Percentiles rank a stretch among this genome's conserved stretches.
Evolutionary conservation across 129 eudicot genomes (phyloP).

Genomic region (Lactuca saligna): DNA sequence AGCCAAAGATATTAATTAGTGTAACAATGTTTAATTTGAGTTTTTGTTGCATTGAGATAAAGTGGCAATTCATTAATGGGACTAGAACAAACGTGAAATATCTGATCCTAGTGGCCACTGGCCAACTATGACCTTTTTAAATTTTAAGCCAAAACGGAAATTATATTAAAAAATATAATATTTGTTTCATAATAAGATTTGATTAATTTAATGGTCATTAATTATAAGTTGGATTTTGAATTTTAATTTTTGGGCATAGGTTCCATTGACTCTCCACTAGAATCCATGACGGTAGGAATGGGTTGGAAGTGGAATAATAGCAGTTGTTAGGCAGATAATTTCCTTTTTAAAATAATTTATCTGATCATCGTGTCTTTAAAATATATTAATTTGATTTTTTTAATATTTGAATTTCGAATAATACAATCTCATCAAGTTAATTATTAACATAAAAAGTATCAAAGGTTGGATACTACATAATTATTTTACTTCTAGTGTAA

Average conservation of each 20-base stretch:
- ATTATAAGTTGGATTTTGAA: neutral
- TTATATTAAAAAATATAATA: neutral
- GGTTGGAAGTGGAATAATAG: slow-evolving; percentile 37
- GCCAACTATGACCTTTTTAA: slow-evolving; percentile 39
- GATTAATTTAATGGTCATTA: neutral
- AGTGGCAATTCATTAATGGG: slow-evolving; percentile 34
- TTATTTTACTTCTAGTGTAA: too few species aligned
- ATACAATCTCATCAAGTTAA: too few species aligned
- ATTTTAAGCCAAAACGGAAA: slow-evolving; percentile 2
- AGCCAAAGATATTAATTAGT: neutral
- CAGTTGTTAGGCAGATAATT: slow-evolving; percentile 45
- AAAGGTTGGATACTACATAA: too few species aligned
- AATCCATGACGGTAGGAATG: slow-evolving; percentile 45
- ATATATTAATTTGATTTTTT: slow-evolving; percentile 3
- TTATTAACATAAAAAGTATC: too few species aligned
- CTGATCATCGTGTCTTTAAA: slow-evolving; percentile 37
- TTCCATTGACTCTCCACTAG: slow-evolving; percentile 62
- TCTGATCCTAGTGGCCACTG: slow-evolving; percentile 46
- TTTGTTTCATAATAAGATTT: neutral
- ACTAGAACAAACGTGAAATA: slow-evolving; percentile 27
- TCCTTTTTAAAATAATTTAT: slow-evolving; percentile 18
- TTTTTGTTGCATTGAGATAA: slow-evolving; percentile 26
- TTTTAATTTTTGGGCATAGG: slow-evolving; percentile 22
- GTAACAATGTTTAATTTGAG: slow-evolving; percentile 22
- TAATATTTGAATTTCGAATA: slow-evolving; percentile 7